Evolutionary conservation across 805 yeast genomes (phyloP).

Genomic region (Yarrowia divulgata): DNA sequence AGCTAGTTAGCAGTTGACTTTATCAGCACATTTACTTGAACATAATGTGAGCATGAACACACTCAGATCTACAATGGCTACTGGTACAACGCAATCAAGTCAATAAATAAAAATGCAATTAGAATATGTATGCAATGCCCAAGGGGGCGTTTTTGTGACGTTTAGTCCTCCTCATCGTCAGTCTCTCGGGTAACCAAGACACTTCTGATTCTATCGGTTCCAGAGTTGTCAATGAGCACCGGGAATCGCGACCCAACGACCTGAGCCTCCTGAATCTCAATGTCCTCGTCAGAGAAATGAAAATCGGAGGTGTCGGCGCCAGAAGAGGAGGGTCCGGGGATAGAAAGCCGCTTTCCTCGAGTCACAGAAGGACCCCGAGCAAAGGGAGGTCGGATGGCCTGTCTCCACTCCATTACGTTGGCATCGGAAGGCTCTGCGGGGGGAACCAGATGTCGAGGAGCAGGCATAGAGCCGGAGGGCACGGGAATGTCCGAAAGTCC

Average conservation of each 20-base stretch:
- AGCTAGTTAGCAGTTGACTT: too few species aligned
- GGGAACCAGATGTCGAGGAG: slow-evolving; percentile 32
- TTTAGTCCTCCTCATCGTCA: not conserved
- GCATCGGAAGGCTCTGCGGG: slow-evolving; percentile 25
- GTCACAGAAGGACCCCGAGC: slow-evolving; percentile 29
- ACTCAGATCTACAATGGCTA: too few species aligned
- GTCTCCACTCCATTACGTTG: slow-evolving; percentile 24
- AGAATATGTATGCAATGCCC: slow-evolving; percentile 8
- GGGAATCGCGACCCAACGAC: slow-evolving; percentile 17
- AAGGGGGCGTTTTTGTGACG: not conserved
- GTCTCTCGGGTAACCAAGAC: slow-evolving; percentile 12
- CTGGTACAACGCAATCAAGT: too few species aligned
- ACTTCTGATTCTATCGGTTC: slow-evolving; percentile 17
- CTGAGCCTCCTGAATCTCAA: slow-evolving; percentile 30
- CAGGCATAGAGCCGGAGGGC: slow-evolving; percentile 28
- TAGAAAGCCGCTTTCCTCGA: slow-evolving; percentile 23
- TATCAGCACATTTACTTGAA: too few species aligned
- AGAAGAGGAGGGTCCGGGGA: not conserved
- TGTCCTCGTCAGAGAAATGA: slow-evolving; percentile 32
- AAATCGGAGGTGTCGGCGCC: slow-evolving; percentile 8
- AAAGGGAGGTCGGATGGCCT: slow-evolving; percentile 35
- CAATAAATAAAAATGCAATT: slow-evolving; percentile 11
- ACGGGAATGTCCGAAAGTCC: slow-evolving; percentile 28
- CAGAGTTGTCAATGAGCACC: slow-evolving; percentile 27
- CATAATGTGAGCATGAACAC: too few species aligned